Evolutionary conservation across 169 alveolate genomes (phyloP).

Genomic region (Eimeria acervulina): DNA sequence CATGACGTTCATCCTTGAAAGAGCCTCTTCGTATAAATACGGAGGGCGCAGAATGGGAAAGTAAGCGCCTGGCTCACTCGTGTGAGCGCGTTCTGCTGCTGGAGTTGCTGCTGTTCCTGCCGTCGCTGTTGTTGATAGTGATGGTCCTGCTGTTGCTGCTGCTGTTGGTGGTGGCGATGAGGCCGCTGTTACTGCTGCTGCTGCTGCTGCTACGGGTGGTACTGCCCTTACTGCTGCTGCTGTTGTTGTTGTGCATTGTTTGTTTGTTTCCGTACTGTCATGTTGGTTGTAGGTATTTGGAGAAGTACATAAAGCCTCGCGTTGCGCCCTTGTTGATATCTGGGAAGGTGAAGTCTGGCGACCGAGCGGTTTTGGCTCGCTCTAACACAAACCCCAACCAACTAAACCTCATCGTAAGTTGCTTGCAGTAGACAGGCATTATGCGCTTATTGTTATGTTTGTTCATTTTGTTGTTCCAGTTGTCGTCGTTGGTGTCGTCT

Average conservation of each 20-base stretch:
- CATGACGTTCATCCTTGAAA: conserved; percentile 12
- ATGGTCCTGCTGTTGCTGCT: neutral
- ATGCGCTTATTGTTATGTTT: neutral
- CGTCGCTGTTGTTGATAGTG: neutral
- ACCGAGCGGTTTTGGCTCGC: conserved; percentile 46
- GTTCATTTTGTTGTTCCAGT: neutral
- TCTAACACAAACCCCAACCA: conserved; percentile 50
- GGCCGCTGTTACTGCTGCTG: neutral
- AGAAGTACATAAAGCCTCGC: conserved; percentile 35
- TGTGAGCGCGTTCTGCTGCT: neutral
- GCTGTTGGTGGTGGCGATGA: neutral
- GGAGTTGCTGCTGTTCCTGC: neutral
- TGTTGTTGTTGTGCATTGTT: neutral
- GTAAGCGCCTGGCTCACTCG: too few species aligned
- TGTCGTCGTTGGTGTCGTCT: neutral
- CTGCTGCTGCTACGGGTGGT: neutral
- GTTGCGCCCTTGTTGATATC: conserved; percentile 46
- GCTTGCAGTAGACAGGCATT: neutral
- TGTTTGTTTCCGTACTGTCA: neutral
- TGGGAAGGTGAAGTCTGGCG: conserved; percentile 39
- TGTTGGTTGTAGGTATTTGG: conserved; percentile 54
- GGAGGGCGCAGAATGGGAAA: conserved; percentile 45
- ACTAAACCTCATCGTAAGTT: conserved; percentile 33
- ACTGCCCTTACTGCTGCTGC: neutral
- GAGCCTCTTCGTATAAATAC: conserved; percentile 35